These are phyloP conservation scores for Combretum micranthum DNA, from an alignment of 345 rosid genomes.

Conservation along the genomic window DNA sequence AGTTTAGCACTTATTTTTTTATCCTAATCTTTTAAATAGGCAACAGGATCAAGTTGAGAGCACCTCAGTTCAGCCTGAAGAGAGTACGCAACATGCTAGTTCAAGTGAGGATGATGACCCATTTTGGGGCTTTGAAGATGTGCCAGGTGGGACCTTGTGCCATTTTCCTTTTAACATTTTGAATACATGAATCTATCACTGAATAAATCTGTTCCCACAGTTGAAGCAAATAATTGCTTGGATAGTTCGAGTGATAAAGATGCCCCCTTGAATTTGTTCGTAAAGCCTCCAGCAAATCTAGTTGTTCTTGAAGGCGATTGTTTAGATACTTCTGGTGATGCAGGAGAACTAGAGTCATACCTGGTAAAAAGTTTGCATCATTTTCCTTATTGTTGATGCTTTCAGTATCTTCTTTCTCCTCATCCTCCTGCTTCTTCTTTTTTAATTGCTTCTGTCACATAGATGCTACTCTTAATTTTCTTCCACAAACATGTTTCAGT, in stretches of 20 bases:
- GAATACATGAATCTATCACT: background rate
- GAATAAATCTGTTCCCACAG: conserved; percentile 27
- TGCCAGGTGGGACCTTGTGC: conserved; percentile 48
- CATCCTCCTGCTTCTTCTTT: background rate
- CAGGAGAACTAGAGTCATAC: conserved; percentile 81
- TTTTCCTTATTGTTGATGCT: no score
- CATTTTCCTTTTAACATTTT: background rate
- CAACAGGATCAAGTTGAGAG: conserved; percentile 54
- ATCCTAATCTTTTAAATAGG: conserved; percentile 25
- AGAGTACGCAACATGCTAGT: conserved; percentile 27
- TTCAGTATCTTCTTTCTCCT: no score
- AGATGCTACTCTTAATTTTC: conserved; percentile 7
- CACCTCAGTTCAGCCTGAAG: conserved; percentile 30
- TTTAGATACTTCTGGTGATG: conserved; percentile 66
- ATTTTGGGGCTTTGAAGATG: conserved; percentile 72
- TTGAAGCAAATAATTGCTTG: conserved; percentile 65
- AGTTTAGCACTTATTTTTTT: background rate
- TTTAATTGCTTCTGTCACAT: conserved; percentile 1
- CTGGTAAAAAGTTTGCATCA: conserved; percentile 48
- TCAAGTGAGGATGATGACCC: conserved; percentile 54
- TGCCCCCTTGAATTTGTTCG: conserved; percentile 45
- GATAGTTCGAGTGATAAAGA: conserved; percentile 56
- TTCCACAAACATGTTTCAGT: conserved; percentile 40
- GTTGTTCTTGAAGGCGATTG: conserved; percentile 95
- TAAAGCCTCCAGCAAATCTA: conserved; percentile 90